A percentile compares a stretch with the other conserved stretches of the same genome.
phyloP scores from a whole-genome alignment of 2,329 filamentous ascomycete genomes.

The Botrytis elliptica region DNA sequence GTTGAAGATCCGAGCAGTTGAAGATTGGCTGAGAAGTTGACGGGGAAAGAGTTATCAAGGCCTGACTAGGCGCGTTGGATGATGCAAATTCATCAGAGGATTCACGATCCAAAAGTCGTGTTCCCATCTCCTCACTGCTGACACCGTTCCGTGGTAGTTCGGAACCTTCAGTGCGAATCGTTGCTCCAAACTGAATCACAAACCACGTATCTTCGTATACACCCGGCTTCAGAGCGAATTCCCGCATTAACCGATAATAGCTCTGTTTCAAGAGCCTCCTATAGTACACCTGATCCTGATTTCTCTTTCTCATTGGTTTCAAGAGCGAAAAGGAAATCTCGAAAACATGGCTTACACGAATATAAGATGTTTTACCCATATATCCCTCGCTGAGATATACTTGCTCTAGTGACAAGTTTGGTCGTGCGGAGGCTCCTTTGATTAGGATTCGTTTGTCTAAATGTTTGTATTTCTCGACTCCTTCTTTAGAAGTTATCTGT shows the following conservation, averaged over 20 bases:
- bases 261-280: neutral
- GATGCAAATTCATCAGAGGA: neutral
- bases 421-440: too few relatives aligned
- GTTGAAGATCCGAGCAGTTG: fast-evolving
- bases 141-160: too few relatives aligned
- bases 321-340: neutral
- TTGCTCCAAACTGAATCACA: neutral
- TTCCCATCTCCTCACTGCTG: too few relatives aligned
- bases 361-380: neutral
- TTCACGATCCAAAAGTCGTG: neutral
- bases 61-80: neutral
- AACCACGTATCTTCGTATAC: neutral
- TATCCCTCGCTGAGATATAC: neutral
- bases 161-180: neutral
- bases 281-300: neutral
- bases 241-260: neutral
- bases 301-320: neutral
- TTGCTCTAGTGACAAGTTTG: too few relatives aligned
- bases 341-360: neutral
- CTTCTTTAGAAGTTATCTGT: too few relatives aligned
- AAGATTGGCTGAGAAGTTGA: fast-evolving
- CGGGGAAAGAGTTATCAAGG: neutral
- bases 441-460: too few relatives aligned
- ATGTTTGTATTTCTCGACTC: too few relatives aligned
- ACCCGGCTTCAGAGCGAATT: neutral